Conservation (phyloP, 768 basidiomycete genomes). For the Calocera cornea region DNA sequence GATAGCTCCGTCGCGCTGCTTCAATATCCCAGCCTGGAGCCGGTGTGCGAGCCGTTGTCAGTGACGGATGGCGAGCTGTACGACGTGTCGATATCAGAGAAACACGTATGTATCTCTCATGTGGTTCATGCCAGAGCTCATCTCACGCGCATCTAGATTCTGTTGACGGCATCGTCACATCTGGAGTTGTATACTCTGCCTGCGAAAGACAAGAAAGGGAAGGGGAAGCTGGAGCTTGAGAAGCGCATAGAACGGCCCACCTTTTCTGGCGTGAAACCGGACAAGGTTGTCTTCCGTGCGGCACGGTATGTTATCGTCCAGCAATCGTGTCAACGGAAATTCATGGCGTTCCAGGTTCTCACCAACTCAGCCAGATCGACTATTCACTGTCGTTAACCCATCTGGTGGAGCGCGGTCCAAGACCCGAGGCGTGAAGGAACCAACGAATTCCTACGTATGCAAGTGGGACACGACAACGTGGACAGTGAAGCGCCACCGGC, state of each 20-base stretch:
- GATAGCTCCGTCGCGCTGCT: conserved; percentile 56
- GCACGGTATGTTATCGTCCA: background rate
- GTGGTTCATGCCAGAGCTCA: background rate
- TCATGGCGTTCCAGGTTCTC: background rate
- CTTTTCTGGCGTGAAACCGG: background rate
- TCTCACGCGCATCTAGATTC: background rate
- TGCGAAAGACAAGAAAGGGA: background rate
- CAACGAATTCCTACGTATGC: background rate
- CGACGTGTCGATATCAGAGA: conserved; percentile 63
- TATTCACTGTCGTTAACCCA: background rate
- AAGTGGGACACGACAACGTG: background rate
- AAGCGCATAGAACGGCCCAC: background rate
- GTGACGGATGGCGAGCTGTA: conserved; percentile 69
- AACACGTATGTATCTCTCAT: conserved; percentile 34
- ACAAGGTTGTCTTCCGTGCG: background rate
- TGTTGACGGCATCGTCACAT: conserved; percentile 1
- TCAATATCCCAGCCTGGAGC: conserved; percentile 42
- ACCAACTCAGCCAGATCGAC: background rate
- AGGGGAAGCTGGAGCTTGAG: background rate
- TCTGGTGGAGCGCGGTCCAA: background rate
- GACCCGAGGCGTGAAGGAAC: background rate
- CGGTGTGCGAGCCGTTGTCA: conserved; percentile 33
- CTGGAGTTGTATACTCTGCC: background rate
- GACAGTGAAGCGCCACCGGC: background rate
- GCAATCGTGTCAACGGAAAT: background rate